phyloP scores from a whole-genome alignment of 2,329 filamentous ascomycete species.

The Fusarium secorum region DNA sequence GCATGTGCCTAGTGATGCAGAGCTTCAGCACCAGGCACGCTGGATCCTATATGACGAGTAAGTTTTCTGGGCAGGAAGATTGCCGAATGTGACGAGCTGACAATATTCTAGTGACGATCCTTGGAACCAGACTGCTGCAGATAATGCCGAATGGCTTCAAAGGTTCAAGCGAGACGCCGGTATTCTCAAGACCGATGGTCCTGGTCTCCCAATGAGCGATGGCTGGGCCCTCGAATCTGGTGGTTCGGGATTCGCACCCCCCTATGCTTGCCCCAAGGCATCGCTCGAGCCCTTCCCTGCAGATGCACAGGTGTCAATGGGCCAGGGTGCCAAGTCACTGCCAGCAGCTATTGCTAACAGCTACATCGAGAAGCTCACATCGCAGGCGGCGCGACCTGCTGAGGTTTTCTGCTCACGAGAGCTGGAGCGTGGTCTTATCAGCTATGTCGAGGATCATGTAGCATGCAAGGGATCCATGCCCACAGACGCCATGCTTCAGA shows the following conservation, averaged over 20 bases:
- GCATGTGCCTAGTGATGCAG: conserved; percentile 67
- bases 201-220: conserved; percentile 54
- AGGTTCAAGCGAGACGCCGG: conserved; percentile 68
- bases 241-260: conserved; percentile 63
- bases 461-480: conserved; percentile 54
- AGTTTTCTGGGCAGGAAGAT: conserved; percentile 39
- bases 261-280: conserved; percentile 58
- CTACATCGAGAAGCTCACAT: conserved; percentile 56
- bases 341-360: conserved; percentile 57
- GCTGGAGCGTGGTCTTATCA: conserved; percentile 62
- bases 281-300: conserved; percentile 48
- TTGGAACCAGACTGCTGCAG: conserved; percentile 70
- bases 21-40: conserved; percentile 69
- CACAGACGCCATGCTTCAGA: conserved; percentile 55
- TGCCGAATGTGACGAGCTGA: conserved; percentile 22
- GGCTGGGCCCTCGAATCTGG: conserved; percentile 60
- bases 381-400: conserved; percentile 56
- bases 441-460: conserved; percentile 56
- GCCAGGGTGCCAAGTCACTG: conserved; percentile 51
- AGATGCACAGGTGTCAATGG: conserved; percentile 46
- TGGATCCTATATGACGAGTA: conserved; percentile 70
- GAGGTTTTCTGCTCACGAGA: conserved; percentile 66
- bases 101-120: conserved; percentile 60
- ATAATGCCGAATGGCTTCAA: conserved; percentile 69
- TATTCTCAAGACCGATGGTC: conserved; percentile 59